Evolutionary conservation across 352 stramenopile species (phyloP), one percentile per base, ranked within the genome.

Genomic region (Thalassiosira gravida): DNA sequence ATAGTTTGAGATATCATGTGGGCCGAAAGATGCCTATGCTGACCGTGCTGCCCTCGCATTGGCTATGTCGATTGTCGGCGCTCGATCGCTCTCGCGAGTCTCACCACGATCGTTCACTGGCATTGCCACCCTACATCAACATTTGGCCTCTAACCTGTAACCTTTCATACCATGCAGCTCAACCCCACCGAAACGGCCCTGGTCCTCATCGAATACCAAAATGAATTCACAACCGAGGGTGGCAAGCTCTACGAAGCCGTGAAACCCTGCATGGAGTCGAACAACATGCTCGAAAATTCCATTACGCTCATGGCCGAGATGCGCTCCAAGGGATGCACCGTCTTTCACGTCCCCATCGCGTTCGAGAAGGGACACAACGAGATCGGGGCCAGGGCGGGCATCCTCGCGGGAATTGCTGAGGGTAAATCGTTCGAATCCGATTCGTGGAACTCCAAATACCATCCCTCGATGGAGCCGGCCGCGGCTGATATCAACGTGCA

Each of bases 201-300:
- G 30, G 61, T 92, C 18, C 85, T 90, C 20, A 90, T 92, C 67
- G 87, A 92, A 63, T 92, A 80, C 74, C 87, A 92, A 74, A 92
- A 92, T 72, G 87, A 92, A 62, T 92, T 92, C 55, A 82, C 82
- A 1, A 86, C 81, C 14, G 61, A 78, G 49, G 84, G 82, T 44
- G 87, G 87, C 20, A 85, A 85, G 59, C 64, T 92, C 7, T 44
- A 92, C 57, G 74, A 83, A 57, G 81, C 81, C 44, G 79, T 91
- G 1, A 83, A 86, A 63, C 30, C 56, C 35, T 76, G 66, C n/a
- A 83, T 92, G 67, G 76, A 87, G 57, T 29, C 80, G 27, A 87
- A 56, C 8, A 78, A 83, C 55, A 88, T 83, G 52, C 35, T 92
- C 18, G 75, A 80, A 24, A 92, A 92, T 58, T 75, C 77, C 29